Percentiles rank a stretch among this genome's conserved stretches.
These are phyloP conservation scores for Penicillium verhagenii DNA, from an alignment of 495 filamentous ascomycete species.

Conservation along the genomic window DNA sequence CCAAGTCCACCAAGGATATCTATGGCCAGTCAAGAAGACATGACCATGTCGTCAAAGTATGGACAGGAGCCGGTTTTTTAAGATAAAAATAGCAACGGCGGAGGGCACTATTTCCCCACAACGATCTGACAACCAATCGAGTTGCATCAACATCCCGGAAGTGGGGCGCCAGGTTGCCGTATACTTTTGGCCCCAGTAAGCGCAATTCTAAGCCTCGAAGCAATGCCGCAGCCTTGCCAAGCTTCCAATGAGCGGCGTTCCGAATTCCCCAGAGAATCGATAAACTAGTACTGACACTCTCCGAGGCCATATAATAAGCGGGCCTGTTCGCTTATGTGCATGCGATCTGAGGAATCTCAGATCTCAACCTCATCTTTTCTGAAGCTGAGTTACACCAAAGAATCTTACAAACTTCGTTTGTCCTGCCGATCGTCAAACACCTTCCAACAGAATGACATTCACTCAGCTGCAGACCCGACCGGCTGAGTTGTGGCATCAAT, in stretches of 20 bases:
- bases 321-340: background rate
- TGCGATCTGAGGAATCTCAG: background rate
- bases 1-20: too few species aligned
- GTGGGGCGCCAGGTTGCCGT: background rate
- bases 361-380: too few species aligned
- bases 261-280: background rate
- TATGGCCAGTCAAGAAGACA: too few species aligned
- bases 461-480: background rate
- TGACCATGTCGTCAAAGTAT: too few species aligned
- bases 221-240: background rate
- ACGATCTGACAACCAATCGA: background rate
- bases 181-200: background rate
- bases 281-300: too few species aligned
- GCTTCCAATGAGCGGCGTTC: background rate
- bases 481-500: conserved; percentile 2
- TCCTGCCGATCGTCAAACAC: too few species aligned
- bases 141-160: background rate
- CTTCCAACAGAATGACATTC: background rate
- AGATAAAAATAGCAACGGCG: background rate
- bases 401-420: too few species aligned
- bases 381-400: background rate
- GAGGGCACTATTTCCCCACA: background rate
- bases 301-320: background rate
- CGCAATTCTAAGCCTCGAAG: background rate
- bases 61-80: background rate